Evolutionary conservation across 306 rosid genomes (phyloP).

Genomic region (Malus orientalis): DNA sequence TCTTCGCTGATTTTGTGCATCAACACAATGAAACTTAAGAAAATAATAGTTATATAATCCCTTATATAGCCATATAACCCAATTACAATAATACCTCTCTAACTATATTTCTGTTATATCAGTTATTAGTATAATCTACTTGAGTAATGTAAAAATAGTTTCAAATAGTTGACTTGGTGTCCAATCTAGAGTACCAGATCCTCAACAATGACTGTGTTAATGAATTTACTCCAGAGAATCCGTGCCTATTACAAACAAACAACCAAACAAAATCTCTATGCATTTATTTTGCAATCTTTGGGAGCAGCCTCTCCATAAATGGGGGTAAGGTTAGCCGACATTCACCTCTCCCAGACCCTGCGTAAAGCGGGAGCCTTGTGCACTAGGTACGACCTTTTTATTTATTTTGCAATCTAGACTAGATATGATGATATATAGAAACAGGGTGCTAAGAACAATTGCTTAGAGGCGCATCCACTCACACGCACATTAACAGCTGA

Average conservation of each 20-base stretch:
- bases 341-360: too few species aligned
- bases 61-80: too few species aligned
- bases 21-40: too few species aligned
- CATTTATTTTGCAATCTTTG: slow-evolving; percentile 8
- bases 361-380: too few species aligned
- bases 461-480: background rate
- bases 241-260: background rate
- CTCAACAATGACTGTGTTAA: background rate
- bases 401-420: slow-evolving; percentile 4
- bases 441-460: background rate
- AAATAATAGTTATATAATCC: too few species aligned
- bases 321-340: too few species aligned
- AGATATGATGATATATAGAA: background rate
- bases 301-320: too few species aligned
- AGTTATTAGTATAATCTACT: background rate
- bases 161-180: background rate
- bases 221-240: background rate
- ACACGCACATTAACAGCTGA: background rate
- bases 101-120: too few species aligned
- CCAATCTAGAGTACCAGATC: background rate
- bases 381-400: background rate
- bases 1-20: too few species aligned
- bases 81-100: too few species aligned
- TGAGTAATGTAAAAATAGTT: background rate
- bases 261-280: background rate